Base-by-base conservation (phyloP, 805 yeast genomes). In the Lachancea thermotolerans region DNA sequence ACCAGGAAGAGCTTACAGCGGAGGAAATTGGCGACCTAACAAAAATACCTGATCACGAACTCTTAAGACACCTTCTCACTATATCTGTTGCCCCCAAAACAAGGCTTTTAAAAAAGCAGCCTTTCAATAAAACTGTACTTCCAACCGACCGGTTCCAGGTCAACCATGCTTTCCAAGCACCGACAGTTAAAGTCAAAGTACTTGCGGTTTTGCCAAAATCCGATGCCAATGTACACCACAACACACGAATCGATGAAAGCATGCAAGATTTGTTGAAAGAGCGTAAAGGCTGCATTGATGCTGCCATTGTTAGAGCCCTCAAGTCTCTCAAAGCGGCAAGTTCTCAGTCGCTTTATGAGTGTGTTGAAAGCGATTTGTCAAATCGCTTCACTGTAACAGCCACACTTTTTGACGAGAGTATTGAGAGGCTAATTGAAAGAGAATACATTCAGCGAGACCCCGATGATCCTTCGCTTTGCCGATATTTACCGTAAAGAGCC, bases 291-390 rank as follows among this genome's bases (percentile, higher is more conserved):
- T 30, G 31, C 34, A 69, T 84, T 2, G 93, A 86, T 58, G 95
- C 96, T 1, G 93, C 95, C 0, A 75, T 89, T 45, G 95, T 89
- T 4, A 72, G 96, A 42, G 78, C 82, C n/a, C 81, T 89, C 91
- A 89, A 89, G 65, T 74, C 86, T 1, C 69, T 89, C 30, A 82
- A 79, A 53, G 64, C 71, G 0, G 53, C 82, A 44, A 69, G 62
- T 21, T 91, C 85, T 58, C 79, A 78, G 52, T 82, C 81, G 34
- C 69, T 89, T 43, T 68, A 85, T n/a, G 75, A 72, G 30, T 89
- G 82, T 53, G 77, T 81, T 4, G 71, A 82, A 17, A 73, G 74
- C 41, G 84, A 78, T 49, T 67, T 88, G 39, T 62, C 70, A 17
- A 68, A 71, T 34, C 68, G 93, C 48, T 90, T 89, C 62, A 75